These are phyloP conservation scores for Euphorbia lathyris DNA, from an alignment of 345 rosid species.

Conservation along the genomic window DNA sequence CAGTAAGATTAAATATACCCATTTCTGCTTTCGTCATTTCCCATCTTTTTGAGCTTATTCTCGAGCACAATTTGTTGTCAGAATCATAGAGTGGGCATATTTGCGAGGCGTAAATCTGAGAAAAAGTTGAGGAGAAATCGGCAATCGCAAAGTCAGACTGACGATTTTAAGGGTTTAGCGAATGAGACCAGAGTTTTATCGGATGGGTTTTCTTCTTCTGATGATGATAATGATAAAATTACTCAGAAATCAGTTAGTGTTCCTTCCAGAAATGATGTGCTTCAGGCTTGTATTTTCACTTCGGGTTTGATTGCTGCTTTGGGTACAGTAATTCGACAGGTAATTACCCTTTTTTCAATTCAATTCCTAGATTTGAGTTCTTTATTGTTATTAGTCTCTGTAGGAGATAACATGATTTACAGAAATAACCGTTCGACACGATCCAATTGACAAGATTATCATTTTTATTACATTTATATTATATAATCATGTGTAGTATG, in stretches of 20 bases:
- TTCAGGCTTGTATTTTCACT: conserved; percentile 69
- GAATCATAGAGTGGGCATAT: conserved; percentile 30
- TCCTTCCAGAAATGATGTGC: conserved; percentile 66
- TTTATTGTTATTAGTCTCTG: background rate
- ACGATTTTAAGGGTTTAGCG: conserved; percentile 9
- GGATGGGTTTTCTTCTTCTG: conserved; percentile 26
- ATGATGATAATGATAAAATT: conserved; percentile 25
- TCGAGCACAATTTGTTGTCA: conserved; percentile 6
- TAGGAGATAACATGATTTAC: too few species aligned
- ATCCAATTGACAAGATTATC: too few species aligned
- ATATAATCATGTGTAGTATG: too few species aligned
- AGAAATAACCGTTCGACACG: too few species aligned
- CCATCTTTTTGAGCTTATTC: background rate
- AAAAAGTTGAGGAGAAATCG: conserved; percentile 39
- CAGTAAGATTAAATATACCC: conserved; percentile 32
- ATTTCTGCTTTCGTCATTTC: background rate
- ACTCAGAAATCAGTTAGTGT: conserved; percentile 18
- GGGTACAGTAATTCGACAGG: conserved; percentile 69
- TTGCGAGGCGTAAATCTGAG: conserved; percentile 47
- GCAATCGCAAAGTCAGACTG: conserved; percentile 23
- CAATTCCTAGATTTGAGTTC: background rate
- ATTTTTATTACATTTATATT: too few species aligned
- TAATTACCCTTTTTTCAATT: conserved; percentile 11
- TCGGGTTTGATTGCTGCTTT: conserved; percentile 69
- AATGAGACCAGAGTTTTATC: conserved; percentile 25